Conservation (phyloP, 192 early-diverging fungal species). For the Coemansia sp. region DNA sequence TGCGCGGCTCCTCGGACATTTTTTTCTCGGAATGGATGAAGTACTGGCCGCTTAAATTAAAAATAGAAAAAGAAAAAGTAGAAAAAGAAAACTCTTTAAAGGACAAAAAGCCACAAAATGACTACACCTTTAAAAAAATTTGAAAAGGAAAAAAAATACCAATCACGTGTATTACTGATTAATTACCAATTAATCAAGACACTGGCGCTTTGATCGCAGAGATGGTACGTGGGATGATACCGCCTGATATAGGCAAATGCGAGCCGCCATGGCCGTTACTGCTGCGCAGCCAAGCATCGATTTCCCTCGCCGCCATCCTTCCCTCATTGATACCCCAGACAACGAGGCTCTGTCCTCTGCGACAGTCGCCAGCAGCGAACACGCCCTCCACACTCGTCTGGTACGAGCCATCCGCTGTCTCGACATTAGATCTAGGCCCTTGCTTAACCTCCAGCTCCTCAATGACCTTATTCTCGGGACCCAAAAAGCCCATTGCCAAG, state of each 20-base stretch:
- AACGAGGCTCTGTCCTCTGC: constrained; percentile 92
- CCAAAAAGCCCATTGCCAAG: constrained; percentile 94
- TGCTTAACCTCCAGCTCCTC: constrained; percentile 80
- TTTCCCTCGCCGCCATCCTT: constrained; percentile 88
- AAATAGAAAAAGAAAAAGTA: constrained; percentile 13
- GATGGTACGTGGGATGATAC: constrained; percentile 69
- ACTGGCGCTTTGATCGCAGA: not conserved
- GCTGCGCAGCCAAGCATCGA: constrained; percentile 82
- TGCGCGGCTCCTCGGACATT: constrained; percentile 18
- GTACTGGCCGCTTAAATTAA: not conserved
- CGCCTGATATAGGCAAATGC: constrained; percentile 84
- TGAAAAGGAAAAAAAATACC: not conserved
- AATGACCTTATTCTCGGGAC: constrained; percentile 83
- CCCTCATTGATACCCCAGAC: constrained; percentile 99
- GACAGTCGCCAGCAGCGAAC: constrained; percentile 97
- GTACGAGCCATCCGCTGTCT: constrained; percentile 78
- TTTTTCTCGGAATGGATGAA: not conserved
- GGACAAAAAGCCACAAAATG: not conserved
- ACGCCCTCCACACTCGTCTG: constrained; percentile 76
- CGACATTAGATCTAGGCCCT: constrained; percentile 77
- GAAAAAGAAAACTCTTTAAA: not conserved
- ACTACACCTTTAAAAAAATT: not conserved
- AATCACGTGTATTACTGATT: not conserved
- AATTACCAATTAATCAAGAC: not conserved
- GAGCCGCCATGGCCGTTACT: constrained; percentile 51